Percentiles rank a stretch among this genome's conserved stretches.
Conservation (phyloP, 2,329 filamentous ascomycete species). For the Penicillium sp. region DNA sequence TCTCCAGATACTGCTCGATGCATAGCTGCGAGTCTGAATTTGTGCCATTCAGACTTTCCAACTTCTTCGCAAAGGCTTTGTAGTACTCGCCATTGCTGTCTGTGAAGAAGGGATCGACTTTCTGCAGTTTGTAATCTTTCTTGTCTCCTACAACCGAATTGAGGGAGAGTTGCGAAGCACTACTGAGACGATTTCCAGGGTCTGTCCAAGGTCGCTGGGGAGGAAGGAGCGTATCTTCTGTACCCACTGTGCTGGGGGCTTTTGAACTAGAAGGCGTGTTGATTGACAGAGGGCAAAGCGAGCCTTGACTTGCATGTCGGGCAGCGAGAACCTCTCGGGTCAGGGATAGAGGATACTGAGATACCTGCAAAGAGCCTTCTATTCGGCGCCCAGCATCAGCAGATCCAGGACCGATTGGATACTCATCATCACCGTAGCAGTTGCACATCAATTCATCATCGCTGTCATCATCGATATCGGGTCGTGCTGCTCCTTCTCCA, state of each 20-base stretch:
- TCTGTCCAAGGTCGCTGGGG: conserved; percentile 29
- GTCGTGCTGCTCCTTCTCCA: conserved; percentile 23
- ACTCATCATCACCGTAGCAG: conserved; percentile 39
- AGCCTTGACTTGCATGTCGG: conserved; percentile 29
- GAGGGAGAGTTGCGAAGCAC: conserved; percentile 50
- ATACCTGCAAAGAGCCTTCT: conserved; percentile 13
- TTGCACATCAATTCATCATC: conserved; percentile 37
- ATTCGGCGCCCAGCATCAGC: conserved; percentile 29
- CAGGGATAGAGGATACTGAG: conserved; percentile 8
- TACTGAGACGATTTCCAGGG: conserved; percentile 34
- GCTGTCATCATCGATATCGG: conserved; percentile 33
- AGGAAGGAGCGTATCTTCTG: conserved; percentile 31
- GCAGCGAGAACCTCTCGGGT: conserved; percentile 18
- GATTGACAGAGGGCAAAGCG: conserved; percentile 14
- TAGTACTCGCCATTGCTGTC: conserved; percentile 60
- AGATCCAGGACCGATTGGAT: conserved; percentile 34
- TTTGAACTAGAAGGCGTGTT: conserved; percentile 25
- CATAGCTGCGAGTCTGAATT: conserved; percentile 57
- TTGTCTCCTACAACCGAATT: conserved; percentile 57
- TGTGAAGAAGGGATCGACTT: conserved; percentile 63
- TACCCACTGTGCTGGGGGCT: conserved; percentile 26
- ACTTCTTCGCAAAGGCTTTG: conserved; percentile 53
- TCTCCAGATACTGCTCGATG: conserved; percentile 60
- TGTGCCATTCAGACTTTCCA: conserved; percentile 52
- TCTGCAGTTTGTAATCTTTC: conserved; percentile 58